Conservation (phyloP, 2,329 filamentous ascomycete genomes). For the Nannizziopsis barbatae region DNA sequence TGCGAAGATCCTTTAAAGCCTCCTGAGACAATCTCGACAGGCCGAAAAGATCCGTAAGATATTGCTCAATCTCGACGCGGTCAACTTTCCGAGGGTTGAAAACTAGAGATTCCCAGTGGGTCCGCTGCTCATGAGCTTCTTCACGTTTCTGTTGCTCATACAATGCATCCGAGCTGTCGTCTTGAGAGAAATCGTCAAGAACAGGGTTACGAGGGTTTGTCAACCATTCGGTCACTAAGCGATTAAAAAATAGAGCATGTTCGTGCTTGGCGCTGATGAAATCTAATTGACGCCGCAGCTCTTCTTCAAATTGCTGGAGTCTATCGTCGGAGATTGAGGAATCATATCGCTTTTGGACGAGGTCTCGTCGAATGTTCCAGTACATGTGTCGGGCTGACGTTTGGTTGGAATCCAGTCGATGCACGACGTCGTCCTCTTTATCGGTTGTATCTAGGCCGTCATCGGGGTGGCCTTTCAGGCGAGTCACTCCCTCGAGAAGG, state of each 20-base stretch:
- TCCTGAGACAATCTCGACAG: constrained; percentile 32
- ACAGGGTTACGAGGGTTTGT: constrained; percentile 23
- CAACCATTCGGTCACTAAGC: constrained; percentile 47
- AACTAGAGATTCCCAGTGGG: constrained; percentile 46
- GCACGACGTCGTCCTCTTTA: constrained; percentile 18
- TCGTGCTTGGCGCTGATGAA: constrained; percentile 45
- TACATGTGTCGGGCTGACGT: constrained; percentile 22
- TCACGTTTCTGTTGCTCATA: constrained; percentile 43
- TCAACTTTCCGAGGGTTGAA: constrained; percentile 43
- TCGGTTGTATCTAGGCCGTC: constrained; percentile 25
- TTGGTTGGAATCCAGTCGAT: constrained; percentile 23
- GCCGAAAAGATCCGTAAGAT: constrained; percentile 43
- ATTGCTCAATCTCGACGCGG: constrained; percentile 36
- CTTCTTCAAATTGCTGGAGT: constrained; percentile 38
- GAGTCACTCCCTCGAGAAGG: constrained; percentile 30
- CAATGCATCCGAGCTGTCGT: constrained; percentile 23
- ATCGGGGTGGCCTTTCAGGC: constrained; percentile 28
- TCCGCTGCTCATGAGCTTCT: constrained; percentile 44
- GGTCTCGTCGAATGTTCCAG: constrained; percentile 41
- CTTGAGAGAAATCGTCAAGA: constrained; percentile 16
- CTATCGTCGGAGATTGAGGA: constrained; percentile 40
- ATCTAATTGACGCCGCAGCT: constrained; percentile 39
- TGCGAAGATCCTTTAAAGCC: constrained; percentile 35
- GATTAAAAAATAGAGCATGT: constrained; percentile 46
- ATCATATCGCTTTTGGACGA: constrained; percentile 45